Evolutionary conservation across 225 moss, liverwort and hornwort species (phyloP).

Genomic region (Takakia lepidozioides): DNA sequence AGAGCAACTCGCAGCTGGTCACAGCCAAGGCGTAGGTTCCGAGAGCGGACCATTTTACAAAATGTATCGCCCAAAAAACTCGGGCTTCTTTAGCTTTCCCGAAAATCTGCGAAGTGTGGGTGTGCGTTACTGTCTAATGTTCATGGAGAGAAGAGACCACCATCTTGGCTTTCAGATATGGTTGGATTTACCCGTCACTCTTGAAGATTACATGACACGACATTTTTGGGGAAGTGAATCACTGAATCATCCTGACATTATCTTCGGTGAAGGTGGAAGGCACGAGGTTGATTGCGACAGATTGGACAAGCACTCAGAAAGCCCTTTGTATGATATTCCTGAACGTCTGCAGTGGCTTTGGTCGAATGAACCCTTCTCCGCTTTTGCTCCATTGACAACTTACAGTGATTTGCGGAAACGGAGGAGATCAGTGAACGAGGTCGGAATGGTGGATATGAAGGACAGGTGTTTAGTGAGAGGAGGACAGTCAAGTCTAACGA

Average conservation of each 20-base stretch:
- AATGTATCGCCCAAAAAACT: neutral
- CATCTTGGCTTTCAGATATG: constrained; percentile 66
- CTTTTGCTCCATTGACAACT: constrained; percentile 6
- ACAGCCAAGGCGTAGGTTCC: constrained; percentile 1
- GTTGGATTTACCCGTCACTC: constrained; percentile 24
- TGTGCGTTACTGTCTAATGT: constrained; percentile 56
- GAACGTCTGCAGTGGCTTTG: constrained; percentile 17
- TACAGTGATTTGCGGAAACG: neutral
- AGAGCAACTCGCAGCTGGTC: constrained; percentile 25
- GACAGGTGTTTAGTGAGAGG: neutral
- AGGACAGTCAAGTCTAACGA: neutral
- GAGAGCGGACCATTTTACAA: constrained; percentile 11
- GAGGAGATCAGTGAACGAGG: neutral
- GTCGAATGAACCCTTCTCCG: constrained; percentile 24
- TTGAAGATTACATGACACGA: constrained; percentile 5
- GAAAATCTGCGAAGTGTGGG: constrained; percentile 14
- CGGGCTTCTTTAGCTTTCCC: constrained; percentile 3
- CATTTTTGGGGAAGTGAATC: neutral
- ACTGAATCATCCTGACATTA: neutral
- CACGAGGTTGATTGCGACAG: too few relatives aligned
- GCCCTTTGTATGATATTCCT: too few relatives aligned
- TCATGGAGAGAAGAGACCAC: constrained; percentile 49
- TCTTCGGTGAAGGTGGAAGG: too few relatives aligned
- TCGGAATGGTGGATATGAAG: neutral
- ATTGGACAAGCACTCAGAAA: too few relatives aligned